These are phyloP conservation scores for Solanum pennellii DNA, from an alignment of 257 asterid species.

Conservation along the genomic window DNA sequence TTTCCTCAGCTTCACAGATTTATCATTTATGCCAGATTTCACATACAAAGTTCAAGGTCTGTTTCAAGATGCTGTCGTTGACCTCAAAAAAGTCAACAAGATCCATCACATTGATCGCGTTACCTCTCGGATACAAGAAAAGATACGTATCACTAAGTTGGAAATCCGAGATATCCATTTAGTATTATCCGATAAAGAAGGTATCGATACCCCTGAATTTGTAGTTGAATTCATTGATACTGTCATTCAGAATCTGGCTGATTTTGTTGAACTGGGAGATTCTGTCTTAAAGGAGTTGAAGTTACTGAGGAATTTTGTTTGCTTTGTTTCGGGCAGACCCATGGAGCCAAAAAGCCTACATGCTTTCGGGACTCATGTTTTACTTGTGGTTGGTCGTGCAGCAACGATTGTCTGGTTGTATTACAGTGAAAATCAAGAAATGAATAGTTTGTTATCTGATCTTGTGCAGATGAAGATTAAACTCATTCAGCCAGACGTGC, in stretches of 20 bases:
- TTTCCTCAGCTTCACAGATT: not conserved
- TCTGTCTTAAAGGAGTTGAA: not conserved
- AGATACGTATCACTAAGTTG: not conserved
- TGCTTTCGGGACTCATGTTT: not conserved
- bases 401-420: not conserved
- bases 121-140: not conserved
- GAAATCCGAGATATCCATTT: not conserved
- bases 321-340: not conserved
- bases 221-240: not conserved
- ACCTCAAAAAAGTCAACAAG: not conserved
- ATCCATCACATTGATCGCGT: not conserved
- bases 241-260: not conserved
- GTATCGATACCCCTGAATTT: not conserved
- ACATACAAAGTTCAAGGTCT: not conserved
- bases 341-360: not conserved
- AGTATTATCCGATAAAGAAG: not conserved
- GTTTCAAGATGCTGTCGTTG: not conserved
- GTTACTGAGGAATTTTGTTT: not conserved
- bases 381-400: not conserved
- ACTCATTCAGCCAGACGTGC: not conserved
- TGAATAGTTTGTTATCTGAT: not conserved
- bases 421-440: not conserved
- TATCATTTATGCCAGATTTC: fast-evolving
- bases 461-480: not conserved
- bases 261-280: not conserved